Base-by-base conservation (phyloP, 2,329 filamentous ascomycete genomes). In the Aspergillus candidus region DNA sequence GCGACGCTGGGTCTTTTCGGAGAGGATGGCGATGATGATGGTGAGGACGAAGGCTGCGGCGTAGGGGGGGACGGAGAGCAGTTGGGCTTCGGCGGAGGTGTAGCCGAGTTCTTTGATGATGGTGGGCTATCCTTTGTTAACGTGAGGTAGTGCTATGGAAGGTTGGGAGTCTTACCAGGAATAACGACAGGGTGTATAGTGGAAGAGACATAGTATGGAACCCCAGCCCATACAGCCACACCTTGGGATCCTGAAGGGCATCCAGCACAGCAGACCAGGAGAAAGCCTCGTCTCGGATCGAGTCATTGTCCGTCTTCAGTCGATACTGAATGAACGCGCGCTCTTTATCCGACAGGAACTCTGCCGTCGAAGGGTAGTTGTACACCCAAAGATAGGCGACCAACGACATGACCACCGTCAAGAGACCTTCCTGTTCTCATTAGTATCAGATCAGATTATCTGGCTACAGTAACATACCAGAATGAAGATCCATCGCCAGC, bases 171-270 rank as follows among this genome's bases (percentile, higher is more conserved):
- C 29, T 51, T 46, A 63, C 59, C 43, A 71, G 41, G 40, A 69
- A 68, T 5, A 65, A 57, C 4, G 63, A 67, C 17, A 68, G 48
- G 0, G 68, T 70, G 46, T 71, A 71, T 14, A 55, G 18, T 65
- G 64, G 80, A 72, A 89, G 63, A 44, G 79, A 84, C 72, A 88
- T 80, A 4, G 83, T 86, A 59, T 88, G 84, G 54, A 86, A 88
- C 0, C 75, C 78, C 0, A 86, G 60, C 0, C 83, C 82, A 51
- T 89, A 89, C 0, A 89, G 71, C 81, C 80, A 87, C 56, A 82
- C 82, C 57, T 83, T 87, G 1, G 78, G 77, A 53, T 90, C 83
- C 11, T 72, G 77, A 33, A 87, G 61, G 0, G 85, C 84, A 13
- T 77, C 70, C 17, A 63, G 44, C 0, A 89, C 85, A 14, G 82